phyloP scores from a whole-genome alignment of 2,329 filamentous ascomycete genomes.

The Penicillium sp. region DNA sequence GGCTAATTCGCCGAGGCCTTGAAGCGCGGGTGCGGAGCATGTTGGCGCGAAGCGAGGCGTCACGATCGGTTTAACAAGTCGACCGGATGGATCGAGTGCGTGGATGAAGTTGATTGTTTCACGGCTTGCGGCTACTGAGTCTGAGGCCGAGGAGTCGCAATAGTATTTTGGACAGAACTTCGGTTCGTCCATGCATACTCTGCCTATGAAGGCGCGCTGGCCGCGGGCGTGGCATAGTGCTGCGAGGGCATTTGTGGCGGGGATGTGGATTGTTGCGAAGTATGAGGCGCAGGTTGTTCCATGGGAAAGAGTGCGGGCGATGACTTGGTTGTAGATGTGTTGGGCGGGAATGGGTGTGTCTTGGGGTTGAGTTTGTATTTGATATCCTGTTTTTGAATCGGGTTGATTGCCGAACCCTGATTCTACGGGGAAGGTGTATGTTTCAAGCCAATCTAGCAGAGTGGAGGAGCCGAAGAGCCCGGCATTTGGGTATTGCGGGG shows the following conservation, averaged over 20 bases:
- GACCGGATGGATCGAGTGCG: slow-evolving; percentile 63
- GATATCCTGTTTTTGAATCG: slow-evolving; percentile 11
- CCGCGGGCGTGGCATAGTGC: slow-evolving; percentile 77
- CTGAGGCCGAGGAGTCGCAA: slow-evolving; percentile 67
- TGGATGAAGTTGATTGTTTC: slow-evolving; percentile 67
- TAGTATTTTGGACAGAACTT: slow-evolving; percentile 73
- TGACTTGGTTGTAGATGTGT: slow-evolving; percentile 72
- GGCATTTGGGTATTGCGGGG: slow-evolving; percentile 89
- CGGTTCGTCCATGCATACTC: slow-evolving; percentile 88
- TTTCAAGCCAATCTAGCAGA: slow-evolving; percentile 89
- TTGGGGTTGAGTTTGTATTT: slow-evolving; percentile 15
- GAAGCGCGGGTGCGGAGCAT: slow-evolving; percentile 59
- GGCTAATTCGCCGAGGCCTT: slow-evolving; percentile 65
- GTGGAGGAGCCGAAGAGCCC: slow-evolving; percentile 94
- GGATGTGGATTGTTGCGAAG: slow-evolving; percentile 85
- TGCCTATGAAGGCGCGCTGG: slow-evolving; percentile 86
- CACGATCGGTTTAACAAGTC: slow-evolving; percentile 74
- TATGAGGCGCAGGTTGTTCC: slow-evolving; percentile 95
- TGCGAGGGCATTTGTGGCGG: slow-evolving; percentile 86
- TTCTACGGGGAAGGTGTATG: slow-evolving; percentile 94
- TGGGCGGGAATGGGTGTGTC: slow-evolving; percentile 30
- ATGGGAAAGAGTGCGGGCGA: slow-evolving; percentile 78
- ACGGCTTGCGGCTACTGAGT: slow-evolving; percentile 58
- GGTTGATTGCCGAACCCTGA: slow-evolving; percentile 61
- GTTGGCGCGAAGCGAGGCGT: slow-evolving; percentile 68